phyloP scores from a whole-genome alignment of 345 rosid genomes.

The Populus davidiana region DNA sequence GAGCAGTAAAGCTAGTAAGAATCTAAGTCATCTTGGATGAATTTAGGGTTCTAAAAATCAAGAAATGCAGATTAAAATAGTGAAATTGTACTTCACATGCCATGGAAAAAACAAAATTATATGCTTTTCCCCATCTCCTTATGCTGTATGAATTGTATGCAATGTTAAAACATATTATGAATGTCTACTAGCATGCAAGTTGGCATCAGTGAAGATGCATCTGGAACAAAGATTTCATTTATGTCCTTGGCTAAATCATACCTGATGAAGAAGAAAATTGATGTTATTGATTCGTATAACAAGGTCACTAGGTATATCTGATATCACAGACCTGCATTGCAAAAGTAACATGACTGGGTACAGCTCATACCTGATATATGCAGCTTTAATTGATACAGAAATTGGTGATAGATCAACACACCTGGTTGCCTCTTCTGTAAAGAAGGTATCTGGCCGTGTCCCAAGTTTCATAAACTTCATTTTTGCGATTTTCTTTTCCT shows the following conservation, averaged over 20 bases:
- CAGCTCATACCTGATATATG: neutral
- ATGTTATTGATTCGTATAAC: slow-evolving; percentile 57
- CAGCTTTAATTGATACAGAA: neutral
- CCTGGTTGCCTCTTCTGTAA: slow-evolving; percentile 91
- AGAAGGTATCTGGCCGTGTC: slow-evolving; percentile 82
- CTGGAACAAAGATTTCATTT: neutral
- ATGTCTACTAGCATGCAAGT: neutral
- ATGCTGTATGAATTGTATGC: neutral
- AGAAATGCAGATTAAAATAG: neutral
- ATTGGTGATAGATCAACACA: slow-evolving; percentile 1
- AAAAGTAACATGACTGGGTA: slow-evolving; percentile 6
- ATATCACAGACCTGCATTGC: slow-evolving; percentile 61
- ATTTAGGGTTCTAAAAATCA: neutral
- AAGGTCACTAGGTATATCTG: slow-evolving; percentile 68
- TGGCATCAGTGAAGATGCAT: no score
- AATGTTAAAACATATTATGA: neutral
- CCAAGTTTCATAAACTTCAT: slow-evolving; percentile 99
- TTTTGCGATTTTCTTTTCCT: slow-evolving; percentile 23
- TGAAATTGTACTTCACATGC: neutral
- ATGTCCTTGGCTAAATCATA: slow-evolving; percentile 22
- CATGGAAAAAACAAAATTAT: no score
- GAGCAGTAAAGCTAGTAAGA: slow-evolving; percentile 26
- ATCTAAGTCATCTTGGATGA: slow-evolving; percentile 2
- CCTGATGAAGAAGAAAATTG: slow-evolving; percentile 78
- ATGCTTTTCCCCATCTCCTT: no score